A percentile compares a stretch with the other conserved stretches of the same genome.
These are phyloP conservation scores for Penicillium aurantiogriseum DNA, from an alignment of 2,329 filamentous ascomycete species.

Conservation along the genomic window DNA sequence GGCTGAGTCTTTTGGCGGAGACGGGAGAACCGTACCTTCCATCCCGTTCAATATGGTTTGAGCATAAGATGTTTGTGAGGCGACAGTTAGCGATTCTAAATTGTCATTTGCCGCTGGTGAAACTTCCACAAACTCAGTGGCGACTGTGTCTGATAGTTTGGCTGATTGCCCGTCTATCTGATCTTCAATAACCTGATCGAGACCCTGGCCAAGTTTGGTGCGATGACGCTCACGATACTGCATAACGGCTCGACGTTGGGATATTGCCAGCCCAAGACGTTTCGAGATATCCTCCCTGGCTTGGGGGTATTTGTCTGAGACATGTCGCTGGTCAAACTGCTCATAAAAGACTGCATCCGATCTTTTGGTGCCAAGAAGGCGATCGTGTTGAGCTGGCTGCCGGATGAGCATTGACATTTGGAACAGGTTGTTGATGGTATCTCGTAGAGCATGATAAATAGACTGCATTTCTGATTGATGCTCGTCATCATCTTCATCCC, in stretches of 20 bases:
- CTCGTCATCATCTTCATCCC: neutral
- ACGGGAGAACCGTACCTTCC: slow-evolving; percentile 21
- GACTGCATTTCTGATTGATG: slow-evolving; percentile 15
- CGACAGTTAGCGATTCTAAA: neutral
- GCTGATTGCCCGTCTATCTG: neutral
- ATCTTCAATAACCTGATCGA: slow-evolving; percentile 4
- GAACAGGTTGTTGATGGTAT: slow-evolving; percentile 35
- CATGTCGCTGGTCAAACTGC: neutral
- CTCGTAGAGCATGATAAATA: slow-evolving; percentile 18
- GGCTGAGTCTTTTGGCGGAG: slow-evolving; percentile 24
- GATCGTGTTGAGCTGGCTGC: slow-evolving; percentile 39
- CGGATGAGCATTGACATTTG: slow-evolving; percentile 41
- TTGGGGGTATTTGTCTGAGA: neutral
- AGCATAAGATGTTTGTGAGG: neutral
- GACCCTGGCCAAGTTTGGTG: slow-evolving; percentile 29
- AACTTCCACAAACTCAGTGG: neutral
- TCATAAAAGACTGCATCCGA: neutral
- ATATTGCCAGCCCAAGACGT: slow-evolving; percentile 11
- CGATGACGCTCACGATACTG: slow-evolving; percentile 41
- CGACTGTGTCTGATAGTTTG: slow-evolving; percentile 11
- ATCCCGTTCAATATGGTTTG: neutral
- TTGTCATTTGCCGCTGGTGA: neutral
- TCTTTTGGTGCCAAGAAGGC: slow-evolving; percentile 9
- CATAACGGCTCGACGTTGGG: slow-evolving; percentile 38
- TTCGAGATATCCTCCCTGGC: neutral